Evolutionary conservation across 2,329 filamentous ascomycete genomes (phyloP).

Genomic region (Pseudocercospora macadamiae): DNA sequence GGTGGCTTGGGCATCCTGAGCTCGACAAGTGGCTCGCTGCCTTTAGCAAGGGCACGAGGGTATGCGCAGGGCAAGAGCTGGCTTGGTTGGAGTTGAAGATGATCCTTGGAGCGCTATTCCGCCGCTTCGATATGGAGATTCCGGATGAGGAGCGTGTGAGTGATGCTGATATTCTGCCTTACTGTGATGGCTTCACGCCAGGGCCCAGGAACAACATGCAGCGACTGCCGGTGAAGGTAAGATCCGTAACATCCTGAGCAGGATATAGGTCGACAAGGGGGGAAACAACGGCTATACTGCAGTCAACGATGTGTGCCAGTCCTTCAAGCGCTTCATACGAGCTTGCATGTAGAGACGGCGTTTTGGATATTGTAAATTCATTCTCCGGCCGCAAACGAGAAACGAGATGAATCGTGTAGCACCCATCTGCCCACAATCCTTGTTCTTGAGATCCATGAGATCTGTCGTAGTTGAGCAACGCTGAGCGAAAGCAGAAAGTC

Average conservation of each 20-base stretch:
- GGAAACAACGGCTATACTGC: not conserved
- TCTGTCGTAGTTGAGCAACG: not conserved
- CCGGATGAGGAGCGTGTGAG: not conserved
- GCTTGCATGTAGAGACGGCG: too few species aligned
- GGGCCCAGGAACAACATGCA: conserved; percentile 18
- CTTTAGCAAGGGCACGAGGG: conserved; percentile 12
- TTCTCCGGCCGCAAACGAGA: too few species aligned
- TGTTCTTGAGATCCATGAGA: not conserved
- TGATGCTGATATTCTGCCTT: conserved; percentile 15
- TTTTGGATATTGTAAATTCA: too few species aligned
- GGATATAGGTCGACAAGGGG: not conserved
- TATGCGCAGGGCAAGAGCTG: conserved; percentile 16
- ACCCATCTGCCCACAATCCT: too few species aligned
- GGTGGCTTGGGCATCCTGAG: conserved; percentile 10
- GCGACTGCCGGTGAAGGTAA: conserved; percentile 5
- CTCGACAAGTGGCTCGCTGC: conserved; percentile 12
- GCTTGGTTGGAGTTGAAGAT: conserved; percentile 17
- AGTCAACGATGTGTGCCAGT: not conserved
- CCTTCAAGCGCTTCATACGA: too few species aligned
- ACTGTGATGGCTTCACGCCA: conserved; percentile 13
- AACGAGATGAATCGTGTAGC: too few species aligned
- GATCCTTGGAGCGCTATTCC: conserved; percentile 9
- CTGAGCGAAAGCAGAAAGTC: not conserved
- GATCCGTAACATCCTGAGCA: not conserved
- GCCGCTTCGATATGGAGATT: conserved; percentile 13